Percentiles rank a stretch among this genome's conserved stretches.
These are phyloP conservation scores for Neoascochyta sp. DNA, from an alignment of 2,329 filamentous ascomycete species.

Conservation along the genomic window DNA sequence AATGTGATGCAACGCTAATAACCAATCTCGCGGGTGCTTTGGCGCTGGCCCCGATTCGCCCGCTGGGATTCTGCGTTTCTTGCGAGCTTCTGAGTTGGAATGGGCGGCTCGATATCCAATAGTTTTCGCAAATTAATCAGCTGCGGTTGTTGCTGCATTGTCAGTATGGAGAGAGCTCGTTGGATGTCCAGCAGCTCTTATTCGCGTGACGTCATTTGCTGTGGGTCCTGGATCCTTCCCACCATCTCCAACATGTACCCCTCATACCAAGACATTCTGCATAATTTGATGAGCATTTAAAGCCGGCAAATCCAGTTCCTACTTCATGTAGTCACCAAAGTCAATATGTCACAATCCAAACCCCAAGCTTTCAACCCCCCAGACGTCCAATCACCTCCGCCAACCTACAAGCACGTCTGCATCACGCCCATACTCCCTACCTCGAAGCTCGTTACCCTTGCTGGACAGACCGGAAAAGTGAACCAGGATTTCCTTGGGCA, in stretches of 20 bases:
- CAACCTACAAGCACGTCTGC: conserved; percentile 31
- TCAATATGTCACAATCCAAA: conserved; percentile 16
- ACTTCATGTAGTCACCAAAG: neutral
- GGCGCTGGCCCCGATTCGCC: conserved; percentile 5
- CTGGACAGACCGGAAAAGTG: conserved; percentile 29
- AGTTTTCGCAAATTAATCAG: conserved; percentile 10
- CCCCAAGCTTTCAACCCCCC: conserved; percentile 31
- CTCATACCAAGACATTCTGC: conserved; percentile 6
- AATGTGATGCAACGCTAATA: conserved; percentile 11
- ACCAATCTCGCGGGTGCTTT: conserved; percentile 3
- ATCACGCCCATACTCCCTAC: conserved; percentile 28
- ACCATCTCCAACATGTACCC: too few species aligned
- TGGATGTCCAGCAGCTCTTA: neutral
- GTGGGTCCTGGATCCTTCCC: too few species aligned
- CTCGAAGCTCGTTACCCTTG: conserved; percentile 31
- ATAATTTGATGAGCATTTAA: too few species aligned
- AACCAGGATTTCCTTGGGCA: conserved; percentile 20
- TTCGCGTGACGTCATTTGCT: conserved; percentile 7
- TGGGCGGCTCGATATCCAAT: conserved; percentile 5
- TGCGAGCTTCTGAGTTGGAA: conserved; percentile 6
- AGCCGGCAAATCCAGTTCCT: too few species aligned
- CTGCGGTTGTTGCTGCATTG: neutral
- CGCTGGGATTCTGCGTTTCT: too few species aligned
- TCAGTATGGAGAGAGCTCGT: neutral
- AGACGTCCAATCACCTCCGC: conserved; percentile 21